Evolutionary conservation across 108 stramenopile species (phyloP).

Genomic region (Nitzschia sp.): DNA sequence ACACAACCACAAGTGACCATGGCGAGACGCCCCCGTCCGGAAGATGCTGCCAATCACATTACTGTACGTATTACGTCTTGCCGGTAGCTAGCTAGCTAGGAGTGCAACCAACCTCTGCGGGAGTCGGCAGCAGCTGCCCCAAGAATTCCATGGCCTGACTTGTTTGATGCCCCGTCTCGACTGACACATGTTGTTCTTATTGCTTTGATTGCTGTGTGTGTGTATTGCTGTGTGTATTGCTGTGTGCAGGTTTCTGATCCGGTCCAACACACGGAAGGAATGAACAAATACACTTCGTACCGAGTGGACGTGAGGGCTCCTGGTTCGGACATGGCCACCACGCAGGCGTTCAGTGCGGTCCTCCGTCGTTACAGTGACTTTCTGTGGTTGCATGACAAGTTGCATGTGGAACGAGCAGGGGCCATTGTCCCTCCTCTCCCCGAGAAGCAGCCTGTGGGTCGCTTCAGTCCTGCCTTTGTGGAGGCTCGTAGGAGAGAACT

Average conservation of each 20-base stretch:
- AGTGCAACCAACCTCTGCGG: too few species aligned
- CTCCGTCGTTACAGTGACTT: constrained; percentile 95
- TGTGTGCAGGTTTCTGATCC: constrained; percentile 90
- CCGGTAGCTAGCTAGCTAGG: too few species aligned
- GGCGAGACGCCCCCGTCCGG: constrained; percentile 37
- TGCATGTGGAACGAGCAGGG: constrained; percentile 86
- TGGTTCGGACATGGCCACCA: constrained; percentile 42
- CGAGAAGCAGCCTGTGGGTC: constrained; percentile 91
- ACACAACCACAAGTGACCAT: constrained; percentile 29
- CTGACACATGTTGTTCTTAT: background rate
- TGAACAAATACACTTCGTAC: constrained; percentile 90
- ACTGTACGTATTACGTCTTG: too few species aligned
- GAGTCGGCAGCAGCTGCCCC: too few species aligned
- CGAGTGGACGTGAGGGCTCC: constrained; percentile 84
- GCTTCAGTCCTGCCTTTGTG: constrained; percentile 87
- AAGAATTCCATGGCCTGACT: too few species aligned
- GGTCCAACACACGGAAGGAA: constrained; percentile 83
- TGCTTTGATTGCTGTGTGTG: background rate
- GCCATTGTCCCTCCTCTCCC: constrained; percentile 95
- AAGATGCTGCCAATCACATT: constrained; percentile 68
- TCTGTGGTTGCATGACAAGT: constrained; percentile 90
- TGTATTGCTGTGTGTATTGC: background rate
- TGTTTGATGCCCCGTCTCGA: background rate
- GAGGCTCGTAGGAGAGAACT: constrained; percentile 81
- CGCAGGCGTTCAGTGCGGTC: constrained; percentile 68